A percentile compares a stretch with the other conserved stretches of the same genome.
Evolutionary conservation across 176 grass and related monocot species (phyloP).

Genomic region (Oryza glumipatula): DNA sequence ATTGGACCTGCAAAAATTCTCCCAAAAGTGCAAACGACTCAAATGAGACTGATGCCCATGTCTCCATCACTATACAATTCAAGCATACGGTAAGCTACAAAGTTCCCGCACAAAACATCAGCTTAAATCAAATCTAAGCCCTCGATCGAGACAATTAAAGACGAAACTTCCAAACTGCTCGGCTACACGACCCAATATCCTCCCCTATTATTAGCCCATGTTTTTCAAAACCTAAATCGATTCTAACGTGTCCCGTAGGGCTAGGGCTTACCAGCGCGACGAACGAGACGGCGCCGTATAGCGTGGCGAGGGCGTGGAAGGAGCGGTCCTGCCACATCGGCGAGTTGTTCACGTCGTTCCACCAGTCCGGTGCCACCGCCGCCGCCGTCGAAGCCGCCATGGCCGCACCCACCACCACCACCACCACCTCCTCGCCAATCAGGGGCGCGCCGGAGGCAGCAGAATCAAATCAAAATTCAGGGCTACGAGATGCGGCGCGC

Average conservation of each 20-base stretch:
- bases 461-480: not conserved
- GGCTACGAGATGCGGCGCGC: not conserved
- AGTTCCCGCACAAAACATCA: not conserved
- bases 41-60: not conserved
- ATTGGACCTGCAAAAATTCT: conserved; percentile 52
- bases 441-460: not conserved
- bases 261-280: conserved; percentile 52
- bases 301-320: conserved; percentile 56
- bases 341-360: conserved; percentile 58
- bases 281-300: conserved; percentile 52
- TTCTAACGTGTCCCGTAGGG: not conserved
- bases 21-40: not conserved
- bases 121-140: not conserved
- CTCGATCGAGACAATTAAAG: not conserved
- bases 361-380: conserved; percentile 47
- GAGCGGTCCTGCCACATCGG: conserved; percentile 57
- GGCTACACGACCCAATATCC: not conserved
- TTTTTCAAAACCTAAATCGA: not conserved
- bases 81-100: not conserved
- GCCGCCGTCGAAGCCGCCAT: conserved; percentile 37
- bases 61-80: not conserved
- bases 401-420: conserved; percentile 4
- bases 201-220: not conserved
- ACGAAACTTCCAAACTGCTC: not conserved
- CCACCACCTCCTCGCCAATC: not conserved